These are phyloP conservation scores for Vigna radiata DNA, from an alignment of 306 rosid genomes.

Conservation along the genomic window DNA sequence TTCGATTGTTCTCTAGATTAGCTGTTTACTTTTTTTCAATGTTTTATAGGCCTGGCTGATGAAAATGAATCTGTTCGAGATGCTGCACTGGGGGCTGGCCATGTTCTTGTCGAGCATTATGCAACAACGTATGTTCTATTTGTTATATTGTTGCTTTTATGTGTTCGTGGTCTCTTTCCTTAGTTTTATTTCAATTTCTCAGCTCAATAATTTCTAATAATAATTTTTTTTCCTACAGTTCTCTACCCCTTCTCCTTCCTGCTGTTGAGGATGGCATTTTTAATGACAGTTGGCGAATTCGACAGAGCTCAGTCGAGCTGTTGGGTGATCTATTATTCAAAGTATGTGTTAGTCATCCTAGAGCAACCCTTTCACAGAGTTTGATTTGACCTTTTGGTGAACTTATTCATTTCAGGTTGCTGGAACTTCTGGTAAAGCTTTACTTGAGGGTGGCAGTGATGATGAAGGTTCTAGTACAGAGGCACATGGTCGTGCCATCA, in stretches of 20 bases:
- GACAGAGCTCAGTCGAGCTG: constrained; percentile 97
- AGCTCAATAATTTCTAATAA: background rate
- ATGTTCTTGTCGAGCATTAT: constrained; percentile 94
- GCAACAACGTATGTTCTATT: constrained; percentile 82
- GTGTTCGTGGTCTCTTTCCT: background rate
- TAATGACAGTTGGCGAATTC: constrained; percentile 96
- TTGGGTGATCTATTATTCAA: constrained; percentile 95
- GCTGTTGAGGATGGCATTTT: constrained; percentile 98
- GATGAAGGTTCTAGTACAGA: constrained; percentile 99
- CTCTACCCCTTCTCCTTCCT: constrained; percentile 94
- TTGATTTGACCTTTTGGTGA: constrained; percentile 21
- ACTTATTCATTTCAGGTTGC: constrained; percentile 74
- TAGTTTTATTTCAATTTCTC: background rate
- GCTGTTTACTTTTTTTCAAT: background rate
- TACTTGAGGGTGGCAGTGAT: constrained; percentile 99
- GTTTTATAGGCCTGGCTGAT: constrained; percentile 87
- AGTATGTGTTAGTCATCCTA: constrained; percentile 54
- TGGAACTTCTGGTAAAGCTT: constrained; percentile 99
- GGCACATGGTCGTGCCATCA: constrained; percentile 98
- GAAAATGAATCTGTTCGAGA: constrained; percentile 99
- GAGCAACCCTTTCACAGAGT: constrained; percentile 20
- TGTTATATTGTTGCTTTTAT: constrained; percentile 26
- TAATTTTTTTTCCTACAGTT: constrained; percentile 53
- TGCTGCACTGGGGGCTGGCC: constrained; percentile 98
- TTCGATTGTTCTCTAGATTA: constrained; percentile 7